A percentile compares a stretch with the other conserved stretches of the same genome.
Conservation (phyloP, 805 yeast species). For the Saturnispora diversa region DNA sequence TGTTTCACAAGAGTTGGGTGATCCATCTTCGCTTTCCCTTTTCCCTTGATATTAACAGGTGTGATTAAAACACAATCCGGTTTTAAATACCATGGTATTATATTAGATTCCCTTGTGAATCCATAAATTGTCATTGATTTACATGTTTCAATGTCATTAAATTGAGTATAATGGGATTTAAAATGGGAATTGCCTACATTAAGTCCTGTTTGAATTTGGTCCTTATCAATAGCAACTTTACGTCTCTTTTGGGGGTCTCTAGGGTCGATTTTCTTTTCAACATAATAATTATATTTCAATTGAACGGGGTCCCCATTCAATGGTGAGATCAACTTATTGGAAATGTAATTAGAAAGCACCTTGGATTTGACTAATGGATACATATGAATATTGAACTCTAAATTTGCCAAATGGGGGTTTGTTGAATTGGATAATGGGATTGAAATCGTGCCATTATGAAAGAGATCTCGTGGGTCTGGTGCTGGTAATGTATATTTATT, state of each 20-base stretch:
- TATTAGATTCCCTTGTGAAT: slow-evolving; percentile 35
- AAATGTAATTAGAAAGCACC: slow-evolving; percentile 8
- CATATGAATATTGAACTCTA: slow-evolving; percentile 9
- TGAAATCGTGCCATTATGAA: slow-evolving; percentile 5
- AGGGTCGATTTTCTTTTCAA: slow-evolving; percentile 14
- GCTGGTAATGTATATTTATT: slow-evolving; percentile 6
- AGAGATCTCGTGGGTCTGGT: slow-evolving; percentile 14
- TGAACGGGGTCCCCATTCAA: neutral
- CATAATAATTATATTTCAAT: slow-evolving; percentile 6
- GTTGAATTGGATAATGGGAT: slow-evolving; percentile 5
- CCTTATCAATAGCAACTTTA: slow-evolving; percentile 28
- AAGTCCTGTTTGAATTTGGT: slow-evolving; percentile 39
- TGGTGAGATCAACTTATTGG: slow-evolving; percentile 5
- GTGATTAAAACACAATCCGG: slow-evolving; percentile 49
- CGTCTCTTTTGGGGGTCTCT: slow-evolving; percentile 25
- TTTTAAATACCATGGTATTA: slow-evolving; percentile 54
- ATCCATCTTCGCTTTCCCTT: slow-evolving; percentile 12
- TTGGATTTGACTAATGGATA: slow-evolving; percentile 13
- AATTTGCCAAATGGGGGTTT: slow-evolving; percentile 3
- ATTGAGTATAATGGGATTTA: slow-evolving; percentile 41
- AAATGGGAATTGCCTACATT: slow-evolving; percentile 56
- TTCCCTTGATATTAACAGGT: slow-evolving; percentile 17
- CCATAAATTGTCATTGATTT: slow-evolving; percentile 62
- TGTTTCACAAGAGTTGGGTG: slow-evolving; percentile 24
- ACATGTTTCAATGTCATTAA: slow-evolving; percentile 28